Percentiles rank a stretch among this genome's conserved stretches.
These are phyloP conservation scores for Drechslera avenae DNA, from an alignment of 2,329 filamentous ascomycete species.

Conservation along the genomic window DNA sequence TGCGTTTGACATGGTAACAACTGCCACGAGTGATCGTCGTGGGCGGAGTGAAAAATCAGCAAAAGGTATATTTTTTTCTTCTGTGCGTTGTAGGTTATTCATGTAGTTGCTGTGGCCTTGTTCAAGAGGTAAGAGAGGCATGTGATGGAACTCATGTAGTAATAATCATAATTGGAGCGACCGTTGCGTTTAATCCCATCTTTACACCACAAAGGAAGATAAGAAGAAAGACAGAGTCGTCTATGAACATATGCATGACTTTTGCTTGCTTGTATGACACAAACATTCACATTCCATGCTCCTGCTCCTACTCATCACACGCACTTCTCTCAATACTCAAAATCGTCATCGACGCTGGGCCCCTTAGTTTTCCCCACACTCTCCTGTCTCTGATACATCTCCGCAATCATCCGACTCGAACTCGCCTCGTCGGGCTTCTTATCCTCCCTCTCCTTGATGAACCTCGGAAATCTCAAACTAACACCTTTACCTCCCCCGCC, in stretches of 20 bases:
- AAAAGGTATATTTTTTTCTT: too few relatives aligned
- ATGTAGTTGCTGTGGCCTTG: too few relatives aligned
- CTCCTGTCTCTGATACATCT: conserved; percentile 97
- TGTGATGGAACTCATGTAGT: too few relatives aligned
- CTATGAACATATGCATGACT: background rate
- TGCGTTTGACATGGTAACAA: too few relatives aligned
- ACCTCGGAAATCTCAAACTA: conserved; percentile 87
- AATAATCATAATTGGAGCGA: too few relatives aligned
- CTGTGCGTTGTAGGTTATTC: too few relatives aligned
- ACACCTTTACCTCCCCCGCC: conserved; percentile 76
- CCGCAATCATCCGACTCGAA: conserved; percentile 80
- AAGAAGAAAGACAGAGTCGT: background rate
- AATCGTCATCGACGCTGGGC: conserved; percentile 90
- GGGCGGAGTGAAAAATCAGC: too few relatives aligned
- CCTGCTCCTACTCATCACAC: too few relatives aligned
- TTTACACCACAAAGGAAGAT: background rate
- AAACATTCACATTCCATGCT: background rate
- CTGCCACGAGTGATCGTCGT: too few relatives aligned
- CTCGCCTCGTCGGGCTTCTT: conserved; percentile 95
- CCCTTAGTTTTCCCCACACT: conserved; percentile 85
- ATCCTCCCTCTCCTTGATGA: conserved; percentile 89
- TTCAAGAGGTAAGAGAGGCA: too few relatives aligned
- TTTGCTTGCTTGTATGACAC: background rate
- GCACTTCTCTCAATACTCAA: conserved; percentile 78
- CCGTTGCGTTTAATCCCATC: too few relatives aligned